phyloP scores from a whole-genome alignment of 495 filamentous ascomycete genomes.

The Cladorrhinum samala region DNA sequence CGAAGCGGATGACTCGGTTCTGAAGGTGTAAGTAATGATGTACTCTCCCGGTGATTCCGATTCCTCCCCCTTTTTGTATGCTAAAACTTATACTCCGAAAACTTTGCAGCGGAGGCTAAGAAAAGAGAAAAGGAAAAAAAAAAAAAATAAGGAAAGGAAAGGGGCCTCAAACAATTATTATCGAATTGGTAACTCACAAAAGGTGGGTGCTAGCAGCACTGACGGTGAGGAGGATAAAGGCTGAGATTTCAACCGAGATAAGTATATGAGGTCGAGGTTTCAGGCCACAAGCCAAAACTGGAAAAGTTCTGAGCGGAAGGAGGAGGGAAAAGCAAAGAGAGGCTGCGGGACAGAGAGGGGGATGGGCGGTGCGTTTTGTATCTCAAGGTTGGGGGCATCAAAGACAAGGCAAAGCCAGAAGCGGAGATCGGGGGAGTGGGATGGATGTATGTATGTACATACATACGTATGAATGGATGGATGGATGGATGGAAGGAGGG shows the following conservation, averaged over 20 bases:
- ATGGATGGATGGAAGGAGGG: conserved; percentile 1
- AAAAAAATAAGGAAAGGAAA: too few species aligned
- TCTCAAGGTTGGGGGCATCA: conserved; percentile 11
- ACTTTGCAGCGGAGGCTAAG: neutral
- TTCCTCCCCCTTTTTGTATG: neutral
- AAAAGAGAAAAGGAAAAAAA: conserved; percentile 2
- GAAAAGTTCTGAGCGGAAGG: neutral
- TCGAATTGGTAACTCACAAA: too few species aligned
- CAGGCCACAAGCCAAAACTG: neutral
- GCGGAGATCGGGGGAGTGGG: neutral
- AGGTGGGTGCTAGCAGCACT: too few species aligned
- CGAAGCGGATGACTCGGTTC: neutral
- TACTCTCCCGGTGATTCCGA: neutral
- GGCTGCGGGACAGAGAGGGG: conserved; percentile 5
- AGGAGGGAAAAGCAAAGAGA: conserved; percentile 2
- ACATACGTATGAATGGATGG: neutral
- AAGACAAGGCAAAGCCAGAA: conserved; percentile 10
- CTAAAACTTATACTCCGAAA: too few species aligned
- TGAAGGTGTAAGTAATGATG: neutral
- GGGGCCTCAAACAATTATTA: too few species aligned
- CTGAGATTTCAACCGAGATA: too few species aligned
- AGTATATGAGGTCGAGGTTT: neutral
- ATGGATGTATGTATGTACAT: neutral
- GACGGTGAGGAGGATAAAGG: too few species aligned
- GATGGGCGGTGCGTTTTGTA: conserved; percentile 29